Evolutionary conservation across 2,329 filamentous ascomycete species (phyloP).

Genomic region (Colletotrichum orbiculare): DNA sequence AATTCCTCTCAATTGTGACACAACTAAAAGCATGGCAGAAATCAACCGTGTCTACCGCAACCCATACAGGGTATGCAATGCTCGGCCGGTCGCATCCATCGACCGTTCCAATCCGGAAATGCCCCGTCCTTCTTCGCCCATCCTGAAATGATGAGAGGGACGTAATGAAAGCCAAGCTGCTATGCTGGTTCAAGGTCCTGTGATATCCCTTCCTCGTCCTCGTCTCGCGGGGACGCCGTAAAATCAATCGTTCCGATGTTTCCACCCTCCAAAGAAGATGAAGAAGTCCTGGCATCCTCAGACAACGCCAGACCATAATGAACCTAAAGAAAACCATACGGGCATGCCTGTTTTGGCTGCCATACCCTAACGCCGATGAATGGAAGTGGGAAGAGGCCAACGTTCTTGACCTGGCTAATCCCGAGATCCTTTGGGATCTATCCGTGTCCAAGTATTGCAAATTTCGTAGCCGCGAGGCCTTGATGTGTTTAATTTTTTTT

Average conservation of each 20-base stretch:
- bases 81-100: conserved; percentile 9
- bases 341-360: conserved; percentile 13
- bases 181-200: conserved; percentile 34
- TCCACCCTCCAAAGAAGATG: not conserved
- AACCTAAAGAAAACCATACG: not conserved
- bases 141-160: conserved; percentile 16
- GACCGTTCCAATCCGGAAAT: conserved; percentile 1
- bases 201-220: conserved; percentile 29
- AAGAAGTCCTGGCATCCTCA: not conserved
- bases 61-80: conserved; percentile 17
- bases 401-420: not conserved
- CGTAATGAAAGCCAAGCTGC: conserved; percentile 34
- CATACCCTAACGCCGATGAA: conserved; percentile 29
- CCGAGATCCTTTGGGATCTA: not conserved
- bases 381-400: conserved; percentile 16
- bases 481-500: not conserved
- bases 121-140: conserved; percentile 1
- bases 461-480: conserved; percentile 27
- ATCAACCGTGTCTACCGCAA: conserved; percentile 8
- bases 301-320: conserved; percentile 7
- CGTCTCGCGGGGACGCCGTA: conserved; percentile 8
- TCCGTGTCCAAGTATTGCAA: conserved; percentile 12
- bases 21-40: conserved; percentile 13
- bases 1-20: conserved; percentile 4
- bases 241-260: not conserved